Conservation (phyloP, 768 basidiomycete genomes). For the Crepidotus variabilis region DNA sequence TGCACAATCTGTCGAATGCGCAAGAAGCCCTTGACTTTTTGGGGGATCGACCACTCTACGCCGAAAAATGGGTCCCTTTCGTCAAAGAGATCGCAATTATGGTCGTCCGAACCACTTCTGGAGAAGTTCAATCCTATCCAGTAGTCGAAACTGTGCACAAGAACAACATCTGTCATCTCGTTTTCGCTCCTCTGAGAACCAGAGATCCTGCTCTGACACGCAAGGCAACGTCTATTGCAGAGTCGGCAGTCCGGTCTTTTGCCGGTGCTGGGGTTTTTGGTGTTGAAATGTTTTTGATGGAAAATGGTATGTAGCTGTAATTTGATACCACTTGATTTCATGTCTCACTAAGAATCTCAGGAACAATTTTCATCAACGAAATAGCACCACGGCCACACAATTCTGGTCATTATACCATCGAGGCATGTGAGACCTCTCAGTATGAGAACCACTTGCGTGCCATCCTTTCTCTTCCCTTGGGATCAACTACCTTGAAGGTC, state of each 20-base stretch:
- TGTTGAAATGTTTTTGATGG: constrained; percentile 96
- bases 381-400: constrained; percentile 98
- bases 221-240: constrained; percentile 71
- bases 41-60: constrained; percentile 75
- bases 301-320: constrained; percentile 57
- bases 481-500: constrained; percentile 83
- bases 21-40: constrained; percentile 50
- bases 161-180: constrained; percentile 90
- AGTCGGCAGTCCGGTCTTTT: constrained; percentile 73
- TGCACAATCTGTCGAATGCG: constrained; percentile 51
- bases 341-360: constrained; percentile 32
- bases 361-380: constrained; percentile 84
- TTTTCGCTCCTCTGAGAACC: constrained; percentile 81
- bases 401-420: constrained; percentile 98
- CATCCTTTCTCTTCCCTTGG: constrained; percentile 86
- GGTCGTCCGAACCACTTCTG: constrained; percentile 80
- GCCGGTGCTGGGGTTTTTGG: constrained; percentile 93
- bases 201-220: constrained; percentile 48
- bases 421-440: constrained; percentile 94
- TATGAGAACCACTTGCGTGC: constrained; percentile 97
- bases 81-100: constrained; percentile 91
- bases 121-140: constrained; percentile 81
- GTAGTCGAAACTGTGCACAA: constrained; percentile 94
- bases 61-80: constrained; percentile 92
- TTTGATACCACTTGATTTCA: background rate